Evolutionary conservation across 805 yeast genomes (phyloP).

Genomic region (Priceomyces medius): DNA sequence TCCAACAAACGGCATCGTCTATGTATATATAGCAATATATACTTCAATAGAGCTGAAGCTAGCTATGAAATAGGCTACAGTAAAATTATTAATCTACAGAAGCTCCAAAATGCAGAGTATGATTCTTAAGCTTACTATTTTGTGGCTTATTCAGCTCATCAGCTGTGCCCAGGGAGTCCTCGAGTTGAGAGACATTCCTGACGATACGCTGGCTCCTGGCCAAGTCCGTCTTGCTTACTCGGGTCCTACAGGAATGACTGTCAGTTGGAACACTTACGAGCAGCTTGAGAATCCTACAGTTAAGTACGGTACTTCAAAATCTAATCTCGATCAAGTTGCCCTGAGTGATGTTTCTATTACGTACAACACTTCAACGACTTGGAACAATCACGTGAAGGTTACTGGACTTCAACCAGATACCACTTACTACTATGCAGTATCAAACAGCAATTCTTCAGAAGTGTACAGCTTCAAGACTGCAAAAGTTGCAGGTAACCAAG

Average conservation of each 20-base stretch:
- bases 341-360: conserved; percentile 12
- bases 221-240: conserved; percentile 15
- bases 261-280: conserved; percentile 14
- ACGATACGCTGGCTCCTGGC: conserved; percentile 5
- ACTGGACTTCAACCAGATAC: conserved; percentile 12
- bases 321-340: conserved; percentile 9
- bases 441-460: conserved; percentile 5
- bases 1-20: too few relatives aligned
- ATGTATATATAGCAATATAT: too few relatives aligned
- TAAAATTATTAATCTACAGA: too few relatives aligned
- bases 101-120: too few relatives aligned
- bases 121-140: too few relatives aligned
- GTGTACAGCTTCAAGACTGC: conserved; percentile 13
- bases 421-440: conserved; percentile 13
- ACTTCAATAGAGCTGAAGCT: too few relatives aligned
- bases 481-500: conserved; percentile 9
- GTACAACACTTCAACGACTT: conserved; percentile 13
- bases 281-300: conserved; percentile 11
- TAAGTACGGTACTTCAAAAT: conserved; percentile 8
- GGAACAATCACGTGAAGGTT: conserved; percentile 14
- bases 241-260: conserved; percentile 11
- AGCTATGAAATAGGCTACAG: too few relatives aligned
- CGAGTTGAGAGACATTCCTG: conserved; percentile 3
- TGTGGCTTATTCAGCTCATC: background rate
- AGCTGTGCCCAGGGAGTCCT: background rate